Base-by-base conservation (phyloP, 768 basidiomycete species). In the Hemileccinum rubropunctum region DNA sequence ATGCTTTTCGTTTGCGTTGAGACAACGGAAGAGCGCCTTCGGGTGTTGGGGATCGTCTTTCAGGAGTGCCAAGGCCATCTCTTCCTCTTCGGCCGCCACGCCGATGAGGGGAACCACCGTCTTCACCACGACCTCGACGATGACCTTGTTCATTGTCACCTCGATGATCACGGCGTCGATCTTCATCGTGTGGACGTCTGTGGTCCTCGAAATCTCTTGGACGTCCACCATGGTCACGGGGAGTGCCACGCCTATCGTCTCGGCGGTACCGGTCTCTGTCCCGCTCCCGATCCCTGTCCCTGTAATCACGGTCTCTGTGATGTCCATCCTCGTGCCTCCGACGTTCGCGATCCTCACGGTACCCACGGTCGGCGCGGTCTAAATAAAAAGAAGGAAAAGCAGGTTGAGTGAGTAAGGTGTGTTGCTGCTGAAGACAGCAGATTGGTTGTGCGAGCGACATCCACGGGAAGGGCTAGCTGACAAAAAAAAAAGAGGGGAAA, bases 11-110 rank as follows among this genome's bases (percentile, higher is more conserved):
- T 65, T 87, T 88, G 54, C 94, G 76, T 64, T 98, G 91, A 8
- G 88, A 86, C 54, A 99, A 71, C 0, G 91, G 85, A 36, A 83
- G 73, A 13, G 83, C 80, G 42, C 87, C 89, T 62, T 91, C 85
- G 0, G 97, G 97, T 10, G 95, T 98, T 10, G 95, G 95, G 1
- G 88, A 91, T 58, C 94, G 73, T 58, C 88, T 75, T 54, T 91
- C 90, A 2, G 85, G 88, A 13, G 88, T 84, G 18, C 83, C 87
- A 21, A 71, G 66, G 10, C 76, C 75, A 33, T 78, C 76, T 34
- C 64, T 68, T 18, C 69, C 66, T 50, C 78, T 74, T 38, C 78
- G 77, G 42, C 78, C 71, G 37, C 80, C 77, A 43, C 67, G 64
- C n/a, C 66, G 66, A 32, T 61, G 49, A 23, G 66, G 66, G 3